Base-by-base conservation (phyloP, 1,139 yeast species). In the Suhomyces terraborum region DNA sequence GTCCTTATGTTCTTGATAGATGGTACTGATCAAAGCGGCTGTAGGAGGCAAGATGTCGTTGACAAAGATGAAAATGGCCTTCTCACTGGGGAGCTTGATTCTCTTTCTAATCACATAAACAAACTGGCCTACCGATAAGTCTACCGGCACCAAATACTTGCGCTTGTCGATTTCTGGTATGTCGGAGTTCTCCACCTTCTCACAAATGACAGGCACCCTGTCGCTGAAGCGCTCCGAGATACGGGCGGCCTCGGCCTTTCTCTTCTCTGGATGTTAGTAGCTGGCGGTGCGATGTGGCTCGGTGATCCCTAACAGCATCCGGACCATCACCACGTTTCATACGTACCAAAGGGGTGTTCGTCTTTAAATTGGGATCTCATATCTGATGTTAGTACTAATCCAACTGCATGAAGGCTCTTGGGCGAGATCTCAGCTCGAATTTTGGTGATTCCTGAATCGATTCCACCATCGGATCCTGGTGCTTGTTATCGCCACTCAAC, bases 31-130 rank as follows among this genome's bases (percentile, higher is more conserved):
- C 55, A 93, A 79, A 20, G 98, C 95, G 17, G 98, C 97, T 2
- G 98, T 93, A 36, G 98, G 98, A 17, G 98, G 98, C 55, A 93
- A 77, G 45, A 93, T 91, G 62, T 93, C 98, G 61, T 93, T 91
- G 48, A 93, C 95, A 66, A 93, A 93, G 53, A 93, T 89, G 66
- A 93, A 93, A 53, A 93, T 91, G 35, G 98, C 98, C 82, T 93
- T 91, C 67, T 93, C 98, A 31, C 96, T 88, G 34, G 97, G 96
- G 51, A 93, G 79, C 74, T 87, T 87, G 66, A 93, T 91, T 64
- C 98, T 84, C 72, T 91, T 89, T 67, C 98, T 84, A 56, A 93
- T 88, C 46, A 93, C 98, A 59, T 93, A 93, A 41, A 93, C 98
- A 71, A 93, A 91, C 66, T 93, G 98, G 27, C 98, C 98, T 47